Base-by-base conservation (phyloP, 1,284 basidiomycete genomes). In the Coniferiporia sulphurascens region DNA sequence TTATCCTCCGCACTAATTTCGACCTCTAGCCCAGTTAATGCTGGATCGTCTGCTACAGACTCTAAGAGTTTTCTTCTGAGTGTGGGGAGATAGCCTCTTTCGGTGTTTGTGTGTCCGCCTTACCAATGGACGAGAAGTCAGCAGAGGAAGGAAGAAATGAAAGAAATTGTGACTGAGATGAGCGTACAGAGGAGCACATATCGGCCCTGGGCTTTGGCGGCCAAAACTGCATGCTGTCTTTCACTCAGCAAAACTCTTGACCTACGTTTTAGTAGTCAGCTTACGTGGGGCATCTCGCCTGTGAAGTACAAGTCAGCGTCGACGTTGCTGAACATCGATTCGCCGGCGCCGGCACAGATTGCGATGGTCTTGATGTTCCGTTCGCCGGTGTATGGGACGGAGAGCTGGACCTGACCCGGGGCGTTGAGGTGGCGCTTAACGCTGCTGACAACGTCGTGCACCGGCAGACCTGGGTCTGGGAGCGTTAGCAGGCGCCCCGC, bases 271-370 rank as follows among this genome's bases (percentile, higher is more conserved):
- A 46, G 44, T 3, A 46, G 41, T 3, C 35, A 53, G 72, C 86
- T 62, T 72, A 92, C 91, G 73, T 95, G 93, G 27, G 81, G 72
- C 91, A 95, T 93, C 72, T 95, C 93, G n/a, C 93, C 93, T 1
- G 93, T 96, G 66, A 93, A 80, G 70, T 91, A 91, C 27, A 93
- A 80, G 70, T 95, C 91, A 46, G 91, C 91, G 36, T 82, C 73
- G 57, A 83, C 78, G 52, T 82, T 86, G 45, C 78, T 71, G 44
- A 96, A 79, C 72, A 93, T 77, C 48, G 86, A 86, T 1, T 83
- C 89, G 54, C 92, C 93, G 21, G 88, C 86, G 32, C 93, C 93
- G 35, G 92, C 93, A 71, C 93, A 95, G 59, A 96, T 86, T 50
- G 90, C 92, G 59, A 95, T 81, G 32, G 80, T 77, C 63, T 72